Base-by-base conservation (phyloP, 2,329 filamentous ascomycete species). In the Botryosphaeria agaves region DNA sequence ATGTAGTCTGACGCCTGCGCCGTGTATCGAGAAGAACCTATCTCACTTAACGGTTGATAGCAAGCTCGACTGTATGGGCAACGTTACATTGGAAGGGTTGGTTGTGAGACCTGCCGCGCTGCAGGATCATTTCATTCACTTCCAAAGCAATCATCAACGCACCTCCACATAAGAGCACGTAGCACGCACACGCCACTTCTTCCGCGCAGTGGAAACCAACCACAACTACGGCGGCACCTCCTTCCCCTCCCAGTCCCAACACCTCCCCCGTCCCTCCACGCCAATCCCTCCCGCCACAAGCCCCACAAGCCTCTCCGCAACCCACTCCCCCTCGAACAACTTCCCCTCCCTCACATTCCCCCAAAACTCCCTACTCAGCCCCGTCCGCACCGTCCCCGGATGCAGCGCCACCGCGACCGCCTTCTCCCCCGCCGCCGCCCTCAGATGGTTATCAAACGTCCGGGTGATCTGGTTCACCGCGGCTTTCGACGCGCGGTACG, bases 361-460 rank as follows among this genome's bases (percentile, higher is more conserved):
- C 80, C 79, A 87, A 46, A 80, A 89, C 26, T 72, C 72, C 43
- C 61, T 64, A 38, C 73, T 82, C 36, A 91, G 55, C 7, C 66
- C 73, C 30, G 81, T 89, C 56, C 66, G 73, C 29, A 89, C 80
- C 1, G 81, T 89, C 3, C 82, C 81, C 1, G 82, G 82, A 52
- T 89, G 82, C 44, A 89, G 64, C 7, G 66, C 67, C 7, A 91
- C 55, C 1, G 72, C 71, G 39, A 83, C 59, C 0, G 76, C 78
- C 30, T 68, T 71, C 1, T 67, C 64, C 0, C 64, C 71, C 34
- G 66, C 64, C 25, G 63, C 60, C 3, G 63, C 57, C 20, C 52
- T 52, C 18, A 89, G 53, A 44, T 73, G 67, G 17, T 77, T 62
- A 47, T 89, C 81, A 36, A 83, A 72, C 5, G 68, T 76, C 53